A percentile compares a stretch with the other conserved stretches of the same genome.
Conservation (phyloP, 2,329 filamentous ascomycete species). For the Pseudogymnoascus sp. region DNA sequence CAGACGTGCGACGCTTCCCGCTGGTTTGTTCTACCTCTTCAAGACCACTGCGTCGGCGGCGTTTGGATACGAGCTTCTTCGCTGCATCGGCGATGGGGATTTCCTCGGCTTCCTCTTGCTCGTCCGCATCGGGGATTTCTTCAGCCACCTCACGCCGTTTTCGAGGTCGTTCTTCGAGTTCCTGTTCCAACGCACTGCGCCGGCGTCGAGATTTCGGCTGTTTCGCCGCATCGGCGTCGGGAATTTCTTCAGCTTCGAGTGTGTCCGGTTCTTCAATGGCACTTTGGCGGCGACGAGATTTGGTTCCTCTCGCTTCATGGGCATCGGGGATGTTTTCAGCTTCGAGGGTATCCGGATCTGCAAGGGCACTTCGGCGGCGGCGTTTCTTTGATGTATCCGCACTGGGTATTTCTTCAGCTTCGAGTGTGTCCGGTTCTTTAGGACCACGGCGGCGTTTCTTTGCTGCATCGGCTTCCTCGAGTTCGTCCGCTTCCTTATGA, state of each 20-base stretch:
- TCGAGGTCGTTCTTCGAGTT: not conserved
- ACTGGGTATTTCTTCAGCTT: not conserved
- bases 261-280: not conserved
- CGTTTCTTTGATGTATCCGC: constrained; percentile 1
- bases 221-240: not conserved
- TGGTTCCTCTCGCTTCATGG: not conserved
- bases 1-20: not conserved
- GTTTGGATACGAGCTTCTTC: not conserved
- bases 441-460: constrained; percentile 2
- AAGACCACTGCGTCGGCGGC: not conserved
- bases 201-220: not conserved
- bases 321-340: not conserved
- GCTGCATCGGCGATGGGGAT: constrained; percentile 30
- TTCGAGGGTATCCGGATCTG: not conserved
- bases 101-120: constrained; percentile 22
- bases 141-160: not conserved
- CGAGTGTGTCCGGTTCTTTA: not conserved
- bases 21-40: not conserved
- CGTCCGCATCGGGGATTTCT: constrained; percentile 33
- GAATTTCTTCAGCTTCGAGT: not conserved
- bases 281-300: not conserved
- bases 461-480: not conserved
- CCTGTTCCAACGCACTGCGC: not conserved
- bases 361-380: not conserved
- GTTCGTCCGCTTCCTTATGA: not conserved